Conservation (phyloP, 441 rosid species). For the Erysimum pusillum region DNA sequence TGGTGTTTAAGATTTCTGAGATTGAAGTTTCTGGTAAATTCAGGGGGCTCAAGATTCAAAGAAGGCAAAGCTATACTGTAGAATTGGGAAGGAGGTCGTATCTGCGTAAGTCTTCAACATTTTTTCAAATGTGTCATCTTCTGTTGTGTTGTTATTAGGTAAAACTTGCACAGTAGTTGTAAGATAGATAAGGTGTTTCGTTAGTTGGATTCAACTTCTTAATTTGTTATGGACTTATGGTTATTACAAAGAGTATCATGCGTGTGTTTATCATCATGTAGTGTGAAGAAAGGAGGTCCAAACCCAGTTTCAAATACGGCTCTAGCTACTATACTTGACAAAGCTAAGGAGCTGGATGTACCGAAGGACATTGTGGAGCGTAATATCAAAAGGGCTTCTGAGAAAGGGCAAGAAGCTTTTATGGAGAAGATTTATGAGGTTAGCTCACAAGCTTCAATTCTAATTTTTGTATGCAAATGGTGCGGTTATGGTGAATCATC, state of each 20-base stretch:
- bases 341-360: constrained; percentile 86
- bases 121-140: neutral
- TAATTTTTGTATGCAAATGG: constrained; percentile 27
- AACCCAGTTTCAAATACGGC: constrained; percentile 74
- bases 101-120: constrained; percentile 75
- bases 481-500: constrained; percentile 7
- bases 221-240: constrained; percentile 1
- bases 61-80: constrained; percentile 80
- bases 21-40: constrained; percentile 37
- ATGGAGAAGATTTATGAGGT: constrained; percentile 93
- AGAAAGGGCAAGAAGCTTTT: constrained; percentile 89
- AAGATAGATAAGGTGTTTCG: neutral
- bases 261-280: constrained; percentile 47
- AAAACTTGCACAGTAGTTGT: no score
- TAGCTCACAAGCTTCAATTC: constrained; percentile 21
- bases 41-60: constrained; percentile 91
- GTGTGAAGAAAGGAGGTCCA: constrained; percentile 91
- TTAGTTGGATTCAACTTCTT: constrained; percentile 19
- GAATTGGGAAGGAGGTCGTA: constrained; percentile 87
- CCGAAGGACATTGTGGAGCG: constrained; percentile 96
- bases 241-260: constrained; percentile 24
- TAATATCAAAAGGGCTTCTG: constrained; percentile 85
- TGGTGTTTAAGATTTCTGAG: constrained; percentile 14
- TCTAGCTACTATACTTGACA: constrained; percentile 83
- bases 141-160: neutral